These are phyloP conservation scores for Talaromyces ruber DNA, from an alignment of 495 filamentous ascomycete species.

Conservation along the genomic window DNA sequence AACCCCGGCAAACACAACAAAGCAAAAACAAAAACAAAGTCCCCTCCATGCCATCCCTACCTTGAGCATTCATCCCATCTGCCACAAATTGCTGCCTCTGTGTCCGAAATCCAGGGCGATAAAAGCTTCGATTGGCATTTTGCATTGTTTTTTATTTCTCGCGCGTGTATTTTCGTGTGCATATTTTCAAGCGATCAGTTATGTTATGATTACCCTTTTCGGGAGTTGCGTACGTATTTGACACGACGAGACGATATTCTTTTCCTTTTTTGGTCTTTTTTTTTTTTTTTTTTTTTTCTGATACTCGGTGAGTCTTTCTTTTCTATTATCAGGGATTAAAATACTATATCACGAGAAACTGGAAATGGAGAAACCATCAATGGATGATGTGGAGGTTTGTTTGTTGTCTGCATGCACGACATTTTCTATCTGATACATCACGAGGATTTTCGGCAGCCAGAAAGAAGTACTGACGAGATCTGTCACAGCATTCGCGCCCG, in stretches of 20 bases:
- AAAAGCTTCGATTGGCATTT: neutral
- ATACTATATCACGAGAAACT: neutral
- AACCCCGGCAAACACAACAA: neutral
- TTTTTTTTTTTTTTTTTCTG: neutral
- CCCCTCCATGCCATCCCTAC: neutral
- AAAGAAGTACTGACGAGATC: neutral
- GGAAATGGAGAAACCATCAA: neutral
- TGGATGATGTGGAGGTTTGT: conserved; percentile 6
- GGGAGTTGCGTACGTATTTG: neutral
- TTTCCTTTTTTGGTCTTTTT: neutral
- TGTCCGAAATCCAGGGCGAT: neutral
- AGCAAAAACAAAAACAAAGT: neutral
- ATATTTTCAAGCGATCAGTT: neutral
- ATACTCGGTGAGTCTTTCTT: neutral
- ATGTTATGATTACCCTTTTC: neutral
- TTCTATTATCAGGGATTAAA: too few species aligned
- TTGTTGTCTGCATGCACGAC: neutral
- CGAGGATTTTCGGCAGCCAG: neutral
- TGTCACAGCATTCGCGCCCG: neutral
- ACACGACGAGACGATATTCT: neutral
- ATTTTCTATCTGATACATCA: neutral
- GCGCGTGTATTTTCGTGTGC: too few species aligned
- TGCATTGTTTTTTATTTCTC: neutral
- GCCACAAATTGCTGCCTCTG: neutral
- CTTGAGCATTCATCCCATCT: neutral